phyloP scores from a whole-genome alignment of 116 monocot species.

The Zostera marina region DNA sequence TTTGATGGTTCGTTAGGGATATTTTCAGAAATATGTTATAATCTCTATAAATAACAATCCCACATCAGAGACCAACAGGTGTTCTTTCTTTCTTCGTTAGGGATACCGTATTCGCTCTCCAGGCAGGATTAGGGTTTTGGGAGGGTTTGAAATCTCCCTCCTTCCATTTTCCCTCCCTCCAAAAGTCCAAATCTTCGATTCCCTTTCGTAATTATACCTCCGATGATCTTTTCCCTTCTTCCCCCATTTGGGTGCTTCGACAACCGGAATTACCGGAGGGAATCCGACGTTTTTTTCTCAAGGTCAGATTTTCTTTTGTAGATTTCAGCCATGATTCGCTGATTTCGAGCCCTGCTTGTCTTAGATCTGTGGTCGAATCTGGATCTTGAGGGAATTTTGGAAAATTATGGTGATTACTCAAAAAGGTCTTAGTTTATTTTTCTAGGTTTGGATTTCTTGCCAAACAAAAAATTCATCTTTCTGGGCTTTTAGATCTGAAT shows the following conservation, averaged over 20 bases:
- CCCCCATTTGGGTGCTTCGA: neutral
- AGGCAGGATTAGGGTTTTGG: constrained; percentile 28
- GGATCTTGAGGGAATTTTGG: neutral
- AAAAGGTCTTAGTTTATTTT: neutral
- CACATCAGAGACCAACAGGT: neutral
- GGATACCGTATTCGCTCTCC: no score
- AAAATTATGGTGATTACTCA: neutral
- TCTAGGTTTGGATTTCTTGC: neutral
- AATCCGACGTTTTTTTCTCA: neutral
- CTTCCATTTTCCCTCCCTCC: neutral
- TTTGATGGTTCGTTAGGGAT: no score
- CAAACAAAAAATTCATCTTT: neutral
- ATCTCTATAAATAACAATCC: constrained; percentile 1
- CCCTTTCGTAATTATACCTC: no score
- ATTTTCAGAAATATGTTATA: no score
- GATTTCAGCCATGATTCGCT: neutral
- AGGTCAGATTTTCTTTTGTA: neutral
- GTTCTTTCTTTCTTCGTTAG: no score
- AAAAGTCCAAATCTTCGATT: neutral
- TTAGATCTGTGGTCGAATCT: neutral
- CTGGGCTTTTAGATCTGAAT: constrained; percentile 1
- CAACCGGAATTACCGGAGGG: neutral
- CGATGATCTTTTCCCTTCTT: no score
- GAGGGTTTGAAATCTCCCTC: constrained; percentile 1
- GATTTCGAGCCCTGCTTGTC: neutral